A percentile compares a stretch with the other conserved stretches of the same genome.
These are phyloP conservation scores for Yarrowia alimentaria DNA, from an alignment of 805 yeast genomes.

Conservation along the genomic window DNA sequence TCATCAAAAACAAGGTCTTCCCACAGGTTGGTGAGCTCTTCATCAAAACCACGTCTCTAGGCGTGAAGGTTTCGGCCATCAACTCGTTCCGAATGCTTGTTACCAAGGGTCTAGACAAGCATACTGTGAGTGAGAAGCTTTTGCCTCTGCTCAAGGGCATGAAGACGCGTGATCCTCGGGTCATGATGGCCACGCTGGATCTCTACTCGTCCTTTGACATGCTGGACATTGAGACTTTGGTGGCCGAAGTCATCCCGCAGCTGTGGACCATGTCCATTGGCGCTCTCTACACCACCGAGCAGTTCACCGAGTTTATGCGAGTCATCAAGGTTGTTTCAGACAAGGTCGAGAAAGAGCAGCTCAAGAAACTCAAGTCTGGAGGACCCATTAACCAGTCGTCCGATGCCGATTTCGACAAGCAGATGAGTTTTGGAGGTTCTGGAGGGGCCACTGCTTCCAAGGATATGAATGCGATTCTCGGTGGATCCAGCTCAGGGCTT, in stretches of 20 bases:
- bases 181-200: constrained; percentile 51
- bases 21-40: constrained; percentile 72
- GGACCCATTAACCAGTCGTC: too few species aligned
- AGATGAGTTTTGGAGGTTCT: constrained; percentile 14
- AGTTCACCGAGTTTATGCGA: constrained; percentile 45
- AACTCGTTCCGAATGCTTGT: constrained; percentile 50
- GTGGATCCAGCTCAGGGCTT: neutral
- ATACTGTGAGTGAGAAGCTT: constrained; percentile 69
- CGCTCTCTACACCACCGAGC: constrained; percentile 43
- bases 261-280: constrained; percentile 52
- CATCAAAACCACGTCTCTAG: constrained; percentile 77
- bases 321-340: constrained; percentile 46
- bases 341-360: constrained; percentile 48
- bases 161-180: constrained; percentile 72
- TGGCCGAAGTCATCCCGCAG: constrained; percentile 56
- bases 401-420: too few species aligned
- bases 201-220: constrained; percentile 44
- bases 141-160: constrained; percentile 74
- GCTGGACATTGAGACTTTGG: constrained; percentile 50
- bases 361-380: constrained; percentile 42
- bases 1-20: constrained; percentile 70
- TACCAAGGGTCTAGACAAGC: constrained; percentile 59
- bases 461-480: neutral
- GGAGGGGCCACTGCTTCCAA: neutral
- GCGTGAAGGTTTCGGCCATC: constrained; percentile 70